Evolutionary conservation across 371 early-diverging fungal genomes (phyloP).

Genomic region (Syncephalastrum contaminatum): DNA sequence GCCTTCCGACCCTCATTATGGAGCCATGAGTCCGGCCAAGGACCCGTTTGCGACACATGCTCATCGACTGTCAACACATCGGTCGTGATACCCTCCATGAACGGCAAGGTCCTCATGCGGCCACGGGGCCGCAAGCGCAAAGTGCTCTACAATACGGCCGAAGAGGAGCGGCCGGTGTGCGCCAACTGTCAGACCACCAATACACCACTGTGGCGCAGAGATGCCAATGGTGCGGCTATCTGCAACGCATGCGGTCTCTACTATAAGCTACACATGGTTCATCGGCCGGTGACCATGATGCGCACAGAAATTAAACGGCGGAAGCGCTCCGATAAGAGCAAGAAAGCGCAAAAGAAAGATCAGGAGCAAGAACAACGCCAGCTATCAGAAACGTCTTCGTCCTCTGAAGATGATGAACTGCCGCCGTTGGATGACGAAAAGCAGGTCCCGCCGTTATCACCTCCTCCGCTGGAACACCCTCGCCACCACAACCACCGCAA

Average conservation of each 20-base stretch:
- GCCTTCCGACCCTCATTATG: constrained; percentile 34
- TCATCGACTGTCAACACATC: constrained; percentile 1
- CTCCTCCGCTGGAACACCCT: no score
- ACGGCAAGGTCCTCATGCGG: not conserved
- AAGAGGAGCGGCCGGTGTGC: constrained; percentile 1
- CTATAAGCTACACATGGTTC: not conserved
- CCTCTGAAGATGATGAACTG: no score
- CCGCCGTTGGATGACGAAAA: no score
- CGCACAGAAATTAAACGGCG: constrained; percentile 1
- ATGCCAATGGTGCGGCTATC: not conserved
- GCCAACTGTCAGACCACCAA: constrained; percentile 1
- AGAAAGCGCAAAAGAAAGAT: no score
- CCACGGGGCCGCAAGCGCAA: constrained; percentile 8
- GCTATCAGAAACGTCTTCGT: no score
- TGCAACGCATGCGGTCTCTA: not conserved
- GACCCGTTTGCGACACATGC: constrained; percentile 40
- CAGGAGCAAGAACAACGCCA: no score
- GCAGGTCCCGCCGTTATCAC: no score
- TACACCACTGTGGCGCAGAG: no score
- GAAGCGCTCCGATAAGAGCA: no score
- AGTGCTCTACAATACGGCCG: not conserved
- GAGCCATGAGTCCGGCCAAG: constrained; percentile 42
- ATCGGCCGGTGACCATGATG: not conserved
- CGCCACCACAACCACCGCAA: no score
- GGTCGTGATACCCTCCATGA: constrained; percentile 12